These are phyloP conservation scores for Fraxinus platypoda DNA, from an alignment of 305 asterid genomes.

Conservation along the genomic window DNA sequence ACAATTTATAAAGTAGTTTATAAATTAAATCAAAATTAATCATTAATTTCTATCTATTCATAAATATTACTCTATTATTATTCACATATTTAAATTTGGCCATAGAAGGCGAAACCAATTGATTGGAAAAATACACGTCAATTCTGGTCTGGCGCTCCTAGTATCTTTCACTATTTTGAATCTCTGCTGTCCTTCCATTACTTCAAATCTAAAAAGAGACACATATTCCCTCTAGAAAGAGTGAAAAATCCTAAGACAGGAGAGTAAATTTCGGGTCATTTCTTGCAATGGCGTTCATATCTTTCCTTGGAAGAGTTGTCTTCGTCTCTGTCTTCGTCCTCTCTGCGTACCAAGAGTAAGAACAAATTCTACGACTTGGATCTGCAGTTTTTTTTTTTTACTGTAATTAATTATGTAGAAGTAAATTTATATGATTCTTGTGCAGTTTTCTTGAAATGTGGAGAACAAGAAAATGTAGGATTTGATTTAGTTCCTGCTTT, in stretches of 20 bases:
- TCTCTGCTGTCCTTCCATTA: conserved; percentile 23
- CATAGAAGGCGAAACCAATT: too few relatives aligned
- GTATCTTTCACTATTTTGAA: conserved; percentile 38
- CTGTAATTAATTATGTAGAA: conserved; percentile 1
- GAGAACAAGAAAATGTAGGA: not conserved
- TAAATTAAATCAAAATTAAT: too few relatives aligned
- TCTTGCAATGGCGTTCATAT: conserved; percentile 59
- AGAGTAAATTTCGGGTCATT: conserved; percentile 6
- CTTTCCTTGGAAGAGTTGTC: conserved; percentile 74
- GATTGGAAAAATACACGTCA: not conserved
- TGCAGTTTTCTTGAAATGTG: conserved; percentile 3
- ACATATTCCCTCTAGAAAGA: not conserved
- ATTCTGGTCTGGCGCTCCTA: conserved; percentile 10
- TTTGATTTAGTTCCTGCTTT: not conserved
- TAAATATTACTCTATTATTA: too few relatives aligned
- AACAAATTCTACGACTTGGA: conserved; percentile 26
- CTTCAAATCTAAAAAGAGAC: conserved; percentile 29
- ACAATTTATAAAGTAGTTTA: too few relatives aligned
- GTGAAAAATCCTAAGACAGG: conserved; percentile 9
- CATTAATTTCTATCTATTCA: too few relatives aligned
- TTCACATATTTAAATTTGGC: too few relatives aligned
- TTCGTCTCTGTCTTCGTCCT: conserved; percentile 84
- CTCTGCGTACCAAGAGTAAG: conserved; percentile 88
- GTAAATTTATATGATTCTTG: not conserved
- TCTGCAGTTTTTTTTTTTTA: conserved; percentile 26